Evolutionary conservation across 768 basidiomycete species (phyloP).

Genomic region (Pleurotus pulmonarius): DNA sequence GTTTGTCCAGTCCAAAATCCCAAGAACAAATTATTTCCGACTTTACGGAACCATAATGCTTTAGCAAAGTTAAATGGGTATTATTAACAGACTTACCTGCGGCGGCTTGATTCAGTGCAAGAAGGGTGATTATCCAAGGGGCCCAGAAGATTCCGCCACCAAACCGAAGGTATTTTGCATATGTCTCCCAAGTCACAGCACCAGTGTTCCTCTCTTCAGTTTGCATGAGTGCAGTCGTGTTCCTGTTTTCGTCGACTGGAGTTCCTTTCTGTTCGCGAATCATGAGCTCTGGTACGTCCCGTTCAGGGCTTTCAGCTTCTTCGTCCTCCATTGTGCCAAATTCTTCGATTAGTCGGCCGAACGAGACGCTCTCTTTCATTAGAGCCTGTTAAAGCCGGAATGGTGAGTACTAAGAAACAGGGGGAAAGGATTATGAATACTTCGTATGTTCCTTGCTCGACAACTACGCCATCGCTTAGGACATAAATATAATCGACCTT

Average conservation of each 20-base stretch:
- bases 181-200: slow-evolving; percentile 45
- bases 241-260: slow-evolving; percentile 16
- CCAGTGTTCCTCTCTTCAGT: slow-evolving; percentile 56
- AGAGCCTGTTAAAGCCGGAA: slow-evolving; percentile 11
- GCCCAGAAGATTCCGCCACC: slow-evolving; percentile 50
- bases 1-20: slow-evolving; percentile 65
- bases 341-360: slow-evolving; percentile 12
- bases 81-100: slow-evolving; percentile 31
- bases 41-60: slow-evolving; percentile 21
- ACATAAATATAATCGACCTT: slow-evolving; percentile 63
- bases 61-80: background rate
- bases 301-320: background rate
- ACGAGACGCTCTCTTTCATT: slow-evolving; percentile 5
- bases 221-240: slow-evolving; percentile 38
- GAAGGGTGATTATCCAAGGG: slow-evolving; percentile 38
- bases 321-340: slow-evolving; percentile 8
- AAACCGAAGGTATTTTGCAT: slow-evolving; percentile 41
- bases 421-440: slow-evolving; percentile 21
- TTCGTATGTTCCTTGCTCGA: slow-evolving; percentile 59
- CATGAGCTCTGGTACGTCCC: slow-evolving; percentile 6
- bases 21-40: slow-evolving; percentile 63
- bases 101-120: slow-evolving; percentile 45
- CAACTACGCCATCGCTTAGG: slow-evolving; percentile 54
- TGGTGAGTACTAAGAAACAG: background rate
- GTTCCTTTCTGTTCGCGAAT: slow-evolving; percentile 34